Conservation (phyloP, 441 rosid species). For the Corymbia calophylla region DNA sequence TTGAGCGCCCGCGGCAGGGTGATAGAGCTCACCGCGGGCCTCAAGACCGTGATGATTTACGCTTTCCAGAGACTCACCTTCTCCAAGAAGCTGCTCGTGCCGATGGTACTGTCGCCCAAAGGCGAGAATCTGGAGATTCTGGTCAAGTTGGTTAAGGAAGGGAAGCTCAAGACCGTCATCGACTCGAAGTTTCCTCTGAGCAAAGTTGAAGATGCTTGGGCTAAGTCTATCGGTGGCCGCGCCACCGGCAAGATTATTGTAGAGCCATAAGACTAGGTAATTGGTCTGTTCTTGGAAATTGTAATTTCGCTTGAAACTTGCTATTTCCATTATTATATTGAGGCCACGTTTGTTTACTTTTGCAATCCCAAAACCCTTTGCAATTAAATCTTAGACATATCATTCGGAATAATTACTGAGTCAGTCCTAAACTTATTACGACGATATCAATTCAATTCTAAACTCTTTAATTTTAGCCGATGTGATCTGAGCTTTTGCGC, state of each 20-base stretch:
- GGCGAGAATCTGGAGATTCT: constrained; percentile 40
- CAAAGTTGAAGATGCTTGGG: constrained; percentile 83
- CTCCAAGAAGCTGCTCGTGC: constrained; percentile 69
- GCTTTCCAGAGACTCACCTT: constrained; percentile 50
- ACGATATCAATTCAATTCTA: rapidly evolving
- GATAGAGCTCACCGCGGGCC: constrained; percentile 49
- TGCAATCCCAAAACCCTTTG: background rate
- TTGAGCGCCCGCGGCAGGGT: constrained; percentile 53
- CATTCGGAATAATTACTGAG: rapidly evolving
- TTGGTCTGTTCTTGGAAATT: background rate
- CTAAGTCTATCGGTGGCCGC: constrained; percentile 59
- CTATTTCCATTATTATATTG: background rate
- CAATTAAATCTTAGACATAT: background rate
- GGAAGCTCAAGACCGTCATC: constrained; percentile 58
- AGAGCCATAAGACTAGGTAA: constrained; percentile 25
- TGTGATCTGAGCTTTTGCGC: rapidly evolving
- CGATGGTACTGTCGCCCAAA: constrained; percentile 26
- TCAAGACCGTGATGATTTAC: constrained; percentile 32
- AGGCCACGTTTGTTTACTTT: background rate
- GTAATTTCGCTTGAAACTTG: background rate
- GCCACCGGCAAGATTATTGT: constrained; percentile 82
- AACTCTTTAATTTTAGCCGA: background rate
- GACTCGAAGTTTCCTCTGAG: constrained; percentile 54
- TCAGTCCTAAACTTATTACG: background rate
- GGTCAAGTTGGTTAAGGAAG: constrained; percentile 46